Percentiles rank a stretch among this genome's conserved stretches.
These are phyloP conservation scores for Medicago arabica DNA, from an alignment of 306 rosid species.

Conservation along the genomic window DNA sequence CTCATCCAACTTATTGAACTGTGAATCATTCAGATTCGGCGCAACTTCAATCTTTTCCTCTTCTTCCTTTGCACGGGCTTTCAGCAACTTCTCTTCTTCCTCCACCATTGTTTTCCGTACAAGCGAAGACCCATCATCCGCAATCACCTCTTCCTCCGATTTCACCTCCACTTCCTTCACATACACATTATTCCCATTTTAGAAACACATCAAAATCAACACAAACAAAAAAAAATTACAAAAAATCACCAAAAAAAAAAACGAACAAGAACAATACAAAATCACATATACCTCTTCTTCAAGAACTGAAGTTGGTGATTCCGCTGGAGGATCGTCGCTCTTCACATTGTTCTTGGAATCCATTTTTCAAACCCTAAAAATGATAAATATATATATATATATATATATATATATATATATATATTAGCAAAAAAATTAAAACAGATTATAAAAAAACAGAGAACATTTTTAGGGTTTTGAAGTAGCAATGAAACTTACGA, in stretches of 20 bases:
- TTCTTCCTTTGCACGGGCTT: constrained; percentile 69
- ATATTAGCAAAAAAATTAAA: background rate
- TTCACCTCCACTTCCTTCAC: constrained; percentile 48
- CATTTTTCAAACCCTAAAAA: constrained; percentile 68
- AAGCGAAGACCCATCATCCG: constrained; percentile 53
- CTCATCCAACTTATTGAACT: constrained; percentile 88
- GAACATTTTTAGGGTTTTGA: constrained; percentile 32
- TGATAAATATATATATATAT: background rate
- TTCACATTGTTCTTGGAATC: constrained; percentile 44
- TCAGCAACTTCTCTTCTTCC: constrained; percentile 69
- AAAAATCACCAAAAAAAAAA: no score
- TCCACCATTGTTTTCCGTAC: constrained; percentile 54
- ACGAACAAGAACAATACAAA: background rate
- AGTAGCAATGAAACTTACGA: background rate
- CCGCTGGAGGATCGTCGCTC: constrained; percentile 54
- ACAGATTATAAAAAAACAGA: no score
- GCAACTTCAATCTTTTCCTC: constrained; percentile 47
- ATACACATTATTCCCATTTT: constrained; percentile 55
- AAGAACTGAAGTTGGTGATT: constrained; percentile 86
- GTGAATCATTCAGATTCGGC: constrained; percentile 56
- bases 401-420: no score
- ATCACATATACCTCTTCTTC: constrained; percentile 70
- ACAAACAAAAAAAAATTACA: background rate
- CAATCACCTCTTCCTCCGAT: constrained; percentile 48
- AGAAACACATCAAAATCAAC: constrained; percentile 28